A percentile compares a stretch with the other conserved stretches of the same genome.
Evolutionary conservation across 139 green algal genomes (phyloP).

Genomic region (Pseudopediastrum boryanum): DNA sequence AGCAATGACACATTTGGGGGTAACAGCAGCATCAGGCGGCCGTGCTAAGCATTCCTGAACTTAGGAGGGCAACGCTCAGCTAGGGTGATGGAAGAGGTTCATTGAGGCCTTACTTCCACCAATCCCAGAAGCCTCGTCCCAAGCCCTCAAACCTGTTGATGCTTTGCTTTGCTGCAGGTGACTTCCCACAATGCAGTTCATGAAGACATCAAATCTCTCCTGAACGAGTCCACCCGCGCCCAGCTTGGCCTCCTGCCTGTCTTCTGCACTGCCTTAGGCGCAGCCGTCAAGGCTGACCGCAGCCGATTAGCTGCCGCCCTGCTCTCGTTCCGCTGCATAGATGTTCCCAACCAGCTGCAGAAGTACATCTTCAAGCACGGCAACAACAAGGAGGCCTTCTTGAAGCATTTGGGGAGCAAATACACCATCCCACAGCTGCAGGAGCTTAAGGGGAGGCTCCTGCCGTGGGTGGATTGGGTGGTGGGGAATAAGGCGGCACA

Average conservation of each 20-base stretch:
- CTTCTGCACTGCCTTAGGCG: background rate
- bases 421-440: constrained; percentile 16
- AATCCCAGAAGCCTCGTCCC: constrained; percentile 26
- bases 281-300: background rate
- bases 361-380: too few species aligned
- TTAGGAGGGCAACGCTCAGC: background rate
- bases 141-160: too few species aligned
- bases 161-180: constrained; percentile 19
- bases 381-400: background rate
- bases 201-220: background rate
- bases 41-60: too few species aligned
- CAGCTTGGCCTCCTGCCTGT: constrained; percentile 24
- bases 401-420: background rate
- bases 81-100: too few species aligned
- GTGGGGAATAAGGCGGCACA: constrained; percentile 20
- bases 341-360: background rate
- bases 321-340: background rate
- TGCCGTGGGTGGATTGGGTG: constrained; percentile 25
- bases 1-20: too few species aligned
- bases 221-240: background rate
- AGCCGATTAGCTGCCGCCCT: background rate
- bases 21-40: too few species aligned
- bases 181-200: background rate
- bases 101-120: background rate
- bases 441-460: background rate